phyloP scores from a whole-genome alignment of 352 stramenopile genomes.

The Pythium plurisporium region DNA sequence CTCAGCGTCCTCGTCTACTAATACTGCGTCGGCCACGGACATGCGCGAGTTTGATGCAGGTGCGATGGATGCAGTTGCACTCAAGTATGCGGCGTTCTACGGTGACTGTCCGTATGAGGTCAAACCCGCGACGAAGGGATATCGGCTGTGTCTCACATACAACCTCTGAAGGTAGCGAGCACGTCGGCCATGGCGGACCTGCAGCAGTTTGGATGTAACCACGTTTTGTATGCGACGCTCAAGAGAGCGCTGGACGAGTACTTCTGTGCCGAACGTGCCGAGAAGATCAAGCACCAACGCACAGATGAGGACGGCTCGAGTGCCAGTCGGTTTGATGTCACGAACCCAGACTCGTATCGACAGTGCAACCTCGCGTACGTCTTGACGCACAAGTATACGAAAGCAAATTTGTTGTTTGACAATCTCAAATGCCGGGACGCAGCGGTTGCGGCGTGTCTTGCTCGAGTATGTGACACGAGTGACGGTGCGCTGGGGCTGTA shows the following conservation, averaged over 20 bases:
- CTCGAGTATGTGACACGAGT: constrained; percentile 9
- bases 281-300: not conserved
- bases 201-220: too few species aligned
- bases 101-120: too few species aligned
- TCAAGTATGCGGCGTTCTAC: too few species aligned
- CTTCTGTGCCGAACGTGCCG: not conserved
- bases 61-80: too few species aligned
- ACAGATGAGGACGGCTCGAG: not conserved
- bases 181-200: too few species aligned
- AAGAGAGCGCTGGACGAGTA: not conserved
- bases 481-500: not conserved
- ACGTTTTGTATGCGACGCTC: too few species aligned
- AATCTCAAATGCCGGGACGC: constrained; percentile 9
- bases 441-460: constrained; percentile 1
- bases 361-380: constrained; percentile 8
- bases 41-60: too few species aligned
- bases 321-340: not conserved
- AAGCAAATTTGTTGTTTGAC: constrained; percentile 4
- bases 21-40: too few species aligned
- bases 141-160: too few species aligned
- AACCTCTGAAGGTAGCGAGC: too few species aligned
- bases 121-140: too few species aligned
- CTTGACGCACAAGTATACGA: constrained; percentile 18
- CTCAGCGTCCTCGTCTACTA: too few species aligned
- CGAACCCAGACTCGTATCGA: not conserved